Evolutionary conservation across 495 filamentous ascomycete species (phyloP), one percentile per base, ranked within the genome.

Genomic region (Aspergillus bertholletiae): DNA sequence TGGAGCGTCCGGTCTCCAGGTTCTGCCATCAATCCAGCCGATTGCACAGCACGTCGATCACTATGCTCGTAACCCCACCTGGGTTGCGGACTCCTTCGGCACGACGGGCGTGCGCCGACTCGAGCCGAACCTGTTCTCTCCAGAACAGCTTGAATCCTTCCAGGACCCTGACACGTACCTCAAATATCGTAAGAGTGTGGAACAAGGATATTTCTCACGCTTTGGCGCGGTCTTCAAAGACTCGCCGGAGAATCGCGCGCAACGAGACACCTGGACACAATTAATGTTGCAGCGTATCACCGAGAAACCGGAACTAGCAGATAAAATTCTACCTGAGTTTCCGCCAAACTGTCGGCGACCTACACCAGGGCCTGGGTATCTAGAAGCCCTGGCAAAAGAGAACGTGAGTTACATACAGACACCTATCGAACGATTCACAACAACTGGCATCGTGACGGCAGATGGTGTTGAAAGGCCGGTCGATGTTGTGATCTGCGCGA

Each of bases 341-440:
- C 75, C 78, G 0, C 84, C 84, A 5, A 80, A 83, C 62, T 91
- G 87, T 59, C 80, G 86, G 44, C 83, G 88, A 13, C 73, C 88
- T 0, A 91, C 88, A 0, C 87, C 87, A 0, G 88, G 86, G 0
- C 84, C 84, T 7, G 85, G 84, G 0, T 91, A 90, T 62, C 79
- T 91, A 17, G 87, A 90, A 57, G 80, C 86, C 13, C 67, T 91
- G 43, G 69, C 77, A 2, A 75, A 85, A 63, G 73, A 79, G 18
- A 88, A 90, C 53, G 84, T 85, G 24, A 69, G 74, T 49, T 83
- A 84, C 55, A 80, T 88, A 60, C 71, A 71, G 43, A 75, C 73
- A 0, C 73, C 65, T 20, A 89, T 89, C 63, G 59, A 75, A 43
- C 66, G 69, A 7, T 81, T 88, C 60, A 86, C 81, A 0, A 70